Conservation (phyloP, 75 land plant genomes). For the Selaginella moellendorffii region DNA sequence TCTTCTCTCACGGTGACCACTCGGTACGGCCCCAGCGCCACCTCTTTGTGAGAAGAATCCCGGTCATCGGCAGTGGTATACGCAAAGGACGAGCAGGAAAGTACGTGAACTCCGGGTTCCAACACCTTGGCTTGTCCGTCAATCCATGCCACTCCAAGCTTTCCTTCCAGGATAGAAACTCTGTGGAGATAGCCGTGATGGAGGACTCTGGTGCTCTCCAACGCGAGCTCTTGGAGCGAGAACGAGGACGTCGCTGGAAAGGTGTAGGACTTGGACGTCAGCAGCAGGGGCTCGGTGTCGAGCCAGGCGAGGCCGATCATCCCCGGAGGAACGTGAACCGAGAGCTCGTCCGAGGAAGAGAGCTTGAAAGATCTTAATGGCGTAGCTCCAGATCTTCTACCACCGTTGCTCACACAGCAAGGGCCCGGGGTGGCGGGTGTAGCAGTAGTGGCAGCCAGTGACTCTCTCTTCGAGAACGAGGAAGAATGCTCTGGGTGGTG, state of each 20-base stretch:
- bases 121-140: constrained; percentile 7
- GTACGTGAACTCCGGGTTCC: constrained; percentile 6
- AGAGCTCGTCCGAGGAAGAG: background rate
- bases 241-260: background rate
- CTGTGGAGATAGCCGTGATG: constrained; percentile 8
- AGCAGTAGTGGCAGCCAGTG: too few relatives aligned
- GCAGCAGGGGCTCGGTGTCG: constrained; percentile 1
- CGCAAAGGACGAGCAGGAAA: background rate
- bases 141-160: constrained; percentile 12
- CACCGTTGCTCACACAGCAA: too few relatives aligned
- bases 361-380: background rate
- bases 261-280: background rate
- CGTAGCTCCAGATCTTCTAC: background rate
- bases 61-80: constrained; percentile 11
- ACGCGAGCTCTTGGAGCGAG: background rate
- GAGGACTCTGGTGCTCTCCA: background rate
- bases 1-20: constrained; percentile 1
- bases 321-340: background rate
- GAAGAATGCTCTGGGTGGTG: too few relatives aligned
- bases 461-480: too few relatives aligned
- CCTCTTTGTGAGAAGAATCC: constrained; percentile 1
- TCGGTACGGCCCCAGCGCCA: constrained; percentile 11
- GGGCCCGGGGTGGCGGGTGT: too few relatives aligned
- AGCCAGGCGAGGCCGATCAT: constrained; percentile 12
- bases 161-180: background rate